A percentile compares a stretch with the other conserved stretches of the same genome.
phyloP scores from a whole-genome alignment of 164 flowering plant species.

The Taxillus chinensis region DNA sequence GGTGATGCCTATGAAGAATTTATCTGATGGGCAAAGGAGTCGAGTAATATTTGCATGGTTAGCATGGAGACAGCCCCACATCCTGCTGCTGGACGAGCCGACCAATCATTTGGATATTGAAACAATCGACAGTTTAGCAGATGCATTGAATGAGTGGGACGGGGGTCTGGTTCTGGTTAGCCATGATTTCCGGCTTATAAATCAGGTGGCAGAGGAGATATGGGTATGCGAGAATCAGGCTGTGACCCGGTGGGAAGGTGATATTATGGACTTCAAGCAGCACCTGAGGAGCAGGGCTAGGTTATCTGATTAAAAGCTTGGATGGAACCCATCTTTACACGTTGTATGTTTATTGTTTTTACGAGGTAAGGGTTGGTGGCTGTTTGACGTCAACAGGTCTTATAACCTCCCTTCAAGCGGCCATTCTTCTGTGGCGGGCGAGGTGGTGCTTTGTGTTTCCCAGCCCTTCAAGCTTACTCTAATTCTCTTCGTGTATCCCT shows the following conservation, averaged over 20 bases:
- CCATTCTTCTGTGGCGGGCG: not conserved
- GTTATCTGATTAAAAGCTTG: slow-evolving; percentile 18
- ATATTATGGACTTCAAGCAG: slow-evolving; percentile 78
- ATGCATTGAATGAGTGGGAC: slow-evolving; percentile 93
- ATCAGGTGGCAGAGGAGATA: slow-evolving; percentile 91
- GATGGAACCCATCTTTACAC: not conserved
- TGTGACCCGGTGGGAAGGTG: slow-evolving; percentile 79
- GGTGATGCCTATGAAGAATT: slow-evolving; percentile 86
- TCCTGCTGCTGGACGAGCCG: slow-evolving; percentile 80
- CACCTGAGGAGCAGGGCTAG: slow-evolving; percentile 71
- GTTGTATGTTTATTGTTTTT: no score
- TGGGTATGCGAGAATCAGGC: slow-evolving; percentile 90
- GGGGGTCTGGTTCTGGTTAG: slow-evolving; percentile 94
- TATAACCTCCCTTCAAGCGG: not conserved
- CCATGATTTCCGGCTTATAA: slow-evolving; percentile 89
- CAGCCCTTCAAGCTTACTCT: not conserved
- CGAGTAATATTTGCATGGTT: slow-evolving; percentile 92
- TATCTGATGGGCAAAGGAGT: slow-evolving; percentile 92
- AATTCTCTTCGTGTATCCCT: not conserved
- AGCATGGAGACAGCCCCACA: slow-evolving; percentile 72
- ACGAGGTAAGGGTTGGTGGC: no score
- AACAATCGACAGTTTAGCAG: slow-evolving; percentile 84
- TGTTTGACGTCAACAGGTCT: not conserved
- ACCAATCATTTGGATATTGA: slow-evolving; percentile 91
- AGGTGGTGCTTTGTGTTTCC: not conserved